These are phyloP conservation scores for Glebionis coronaria DNA, from an alignment of 129 eudicot genomes.

Conservation along the genomic window DNA sequence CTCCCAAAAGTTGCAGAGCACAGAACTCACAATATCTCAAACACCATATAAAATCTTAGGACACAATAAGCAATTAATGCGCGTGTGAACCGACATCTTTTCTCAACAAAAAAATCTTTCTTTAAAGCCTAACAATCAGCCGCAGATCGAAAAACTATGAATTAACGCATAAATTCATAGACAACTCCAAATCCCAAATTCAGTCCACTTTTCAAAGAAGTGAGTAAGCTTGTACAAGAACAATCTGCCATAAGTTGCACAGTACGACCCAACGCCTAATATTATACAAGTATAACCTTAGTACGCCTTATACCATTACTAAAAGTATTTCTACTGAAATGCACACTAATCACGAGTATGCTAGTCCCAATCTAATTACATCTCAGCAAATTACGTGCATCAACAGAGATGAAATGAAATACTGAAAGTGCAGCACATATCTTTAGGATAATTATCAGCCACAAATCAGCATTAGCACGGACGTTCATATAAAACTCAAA, in stretches of 20 bases:
- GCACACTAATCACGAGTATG: constrained; percentile 7
- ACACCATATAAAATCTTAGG: not conserved
- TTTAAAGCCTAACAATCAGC: not conserved
- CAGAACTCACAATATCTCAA: too few species aligned
- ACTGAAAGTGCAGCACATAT: too few species aligned
- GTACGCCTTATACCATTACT: too few species aligned
- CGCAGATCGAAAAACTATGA: not conserved
- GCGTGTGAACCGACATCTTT: too few species aligned
- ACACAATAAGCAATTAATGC: too few species aligned
- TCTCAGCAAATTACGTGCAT: not conserved
- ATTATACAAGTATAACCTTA: not conserved
- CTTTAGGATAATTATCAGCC: not conserved
- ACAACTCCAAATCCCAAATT: constrained; percentile 1
- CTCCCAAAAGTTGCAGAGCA: too few species aligned
- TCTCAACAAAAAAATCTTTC: too few species aligned
- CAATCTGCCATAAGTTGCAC: too few species aligned
- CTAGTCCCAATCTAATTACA: not conserved
- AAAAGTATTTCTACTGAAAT: not conserved
- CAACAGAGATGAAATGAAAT: too few species aligned
- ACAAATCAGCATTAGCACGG: not conserved
- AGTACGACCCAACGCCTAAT: constrained; percentile 2
- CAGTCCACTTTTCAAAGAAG: not conserved
- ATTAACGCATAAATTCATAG: not conserved
- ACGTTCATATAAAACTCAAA: not conserved
- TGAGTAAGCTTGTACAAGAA: not conserved